Percentiles rank a stretch among this genome's conserved stretches.
phyloP scores from a whole-genome alignment of 108 stramenopile species.

The Pseudonitzschia delicatissima region DNA sequence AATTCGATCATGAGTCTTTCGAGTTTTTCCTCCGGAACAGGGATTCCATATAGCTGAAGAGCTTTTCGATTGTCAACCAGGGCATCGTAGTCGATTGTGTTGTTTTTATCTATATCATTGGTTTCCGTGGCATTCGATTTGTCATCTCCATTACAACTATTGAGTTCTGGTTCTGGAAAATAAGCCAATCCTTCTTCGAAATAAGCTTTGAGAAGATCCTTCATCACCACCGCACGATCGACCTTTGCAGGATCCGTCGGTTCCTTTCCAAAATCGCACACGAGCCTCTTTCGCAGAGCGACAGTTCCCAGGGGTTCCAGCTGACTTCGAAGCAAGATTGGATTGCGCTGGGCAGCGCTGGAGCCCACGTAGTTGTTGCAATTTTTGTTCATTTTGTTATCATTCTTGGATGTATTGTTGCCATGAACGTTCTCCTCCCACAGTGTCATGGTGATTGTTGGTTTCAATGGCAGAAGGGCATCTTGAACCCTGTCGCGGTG shows the following conservation, averaged over 20 bases:
- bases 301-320: constrained; percentile 55
- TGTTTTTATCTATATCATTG: not conserved
- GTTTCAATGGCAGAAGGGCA: not conserved
- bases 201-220: constrained; percentile 23
- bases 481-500: not conserved
- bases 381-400: no score
- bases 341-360: constrained; percentile 29
- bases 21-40: constrained; percentile 20
- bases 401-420: not conserved
- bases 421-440: not conserved
- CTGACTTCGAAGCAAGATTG: constrained; percentile 54
- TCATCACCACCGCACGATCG: constrained; percentile 47
- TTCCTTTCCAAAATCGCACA: constrained; percentile 35
- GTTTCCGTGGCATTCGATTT: not conserved
- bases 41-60: constrained; percentile 16
- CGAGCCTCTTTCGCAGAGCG: constrained; percentile 45
- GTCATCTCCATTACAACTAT: not conserved
- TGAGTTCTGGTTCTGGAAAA: not conserved
- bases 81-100: not conserved
- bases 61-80: constrained; percentile 2
- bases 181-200: constrained; percentile 21
- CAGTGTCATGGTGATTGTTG: not conserved
- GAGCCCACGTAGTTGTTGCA: not conserved
- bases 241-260: constrained; percentile 16
- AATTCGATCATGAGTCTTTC: constrained; percentile 31